A percentile compares a stretch with the other conserved stretches of the same genome.
Conservation (phyloP, 129 eudicot species). For the Lonicera japonica region DNA sequence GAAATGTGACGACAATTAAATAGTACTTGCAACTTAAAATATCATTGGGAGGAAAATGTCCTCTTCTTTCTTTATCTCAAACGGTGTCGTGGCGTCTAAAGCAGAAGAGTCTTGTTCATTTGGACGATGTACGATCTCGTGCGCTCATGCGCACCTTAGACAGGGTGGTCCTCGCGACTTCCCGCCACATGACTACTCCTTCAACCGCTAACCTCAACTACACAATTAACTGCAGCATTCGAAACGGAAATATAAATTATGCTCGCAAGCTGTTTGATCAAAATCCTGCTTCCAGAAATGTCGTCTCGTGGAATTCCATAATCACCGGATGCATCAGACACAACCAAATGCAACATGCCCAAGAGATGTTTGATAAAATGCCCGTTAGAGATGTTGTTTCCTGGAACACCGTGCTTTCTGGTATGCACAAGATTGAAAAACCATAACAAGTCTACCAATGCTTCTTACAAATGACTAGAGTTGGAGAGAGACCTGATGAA, state of each 20-base stretch:
- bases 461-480: conserved; percentile 42
- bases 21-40: too few relatives aligned
- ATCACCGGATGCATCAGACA: conserved; percentile 39
- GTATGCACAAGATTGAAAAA: conserved; percentile 29
- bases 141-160: background rate
- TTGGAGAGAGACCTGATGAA: conserved; percentile 38
- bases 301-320: conserved; percentile 58
- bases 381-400: conserved; percentile 66
- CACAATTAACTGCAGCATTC: conserved; percentile 33
- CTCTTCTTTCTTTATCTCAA: background rate
- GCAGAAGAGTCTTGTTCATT: background rate
- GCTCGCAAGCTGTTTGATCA: conserved; percentile 60
- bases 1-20: too few relatives aligned
- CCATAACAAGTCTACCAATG: conserved; percentile 18
- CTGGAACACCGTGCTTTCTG: conserved; percentile 73
- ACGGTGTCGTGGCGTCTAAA: too few relatives aligned
- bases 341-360: conserved; percentile 46
- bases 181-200: conserved; percentile 26
- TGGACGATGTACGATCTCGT: background rate
- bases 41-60: too few relatives aligned
- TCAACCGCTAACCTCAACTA: conserved; percentile 29
- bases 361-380: conserved; percentile 64
- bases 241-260: conserved; percentile 26
- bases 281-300: conserved; percentile 28
- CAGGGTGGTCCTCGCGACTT: background rate